Conservation (phyloP, 192 early-diverging fungal species). For the Umbelopsis isabellina region DNA sequence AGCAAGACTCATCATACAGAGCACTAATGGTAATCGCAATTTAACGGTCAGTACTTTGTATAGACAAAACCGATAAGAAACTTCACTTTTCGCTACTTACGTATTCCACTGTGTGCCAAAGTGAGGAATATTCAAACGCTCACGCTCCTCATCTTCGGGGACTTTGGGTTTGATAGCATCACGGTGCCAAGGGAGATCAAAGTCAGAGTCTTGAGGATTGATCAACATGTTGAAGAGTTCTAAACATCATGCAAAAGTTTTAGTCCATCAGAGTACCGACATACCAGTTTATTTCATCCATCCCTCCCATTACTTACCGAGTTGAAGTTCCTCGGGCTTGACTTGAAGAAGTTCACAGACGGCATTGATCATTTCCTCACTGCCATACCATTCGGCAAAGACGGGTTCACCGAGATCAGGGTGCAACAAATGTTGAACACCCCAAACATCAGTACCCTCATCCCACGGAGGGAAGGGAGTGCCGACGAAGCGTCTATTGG, state of each 20-base stretch:
- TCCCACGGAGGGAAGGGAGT: slow-evolving; percentile 55
- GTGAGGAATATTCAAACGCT: slow-evolving; percentile 47
- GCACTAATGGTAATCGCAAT: slow-evolving; percentile 26
- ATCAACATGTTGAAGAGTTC: slow-evolving; percentile 56
- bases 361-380: slow-evolving; percentile 37
- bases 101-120: slow-evolving; percentile 60
- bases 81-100: slow-evolving; percentile 1
- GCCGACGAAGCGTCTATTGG: slow-evolving; percentile 44
- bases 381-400: slow-evolving; percentile 54
- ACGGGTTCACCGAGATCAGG: slow-evolving; percentile 48
- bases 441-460: slow-evolving; percentile 50
- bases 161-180: slow-evolving; percentile 45
- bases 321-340: slow-evolving; percentile 41
- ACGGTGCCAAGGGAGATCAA: slow-evolving; percentile 51
- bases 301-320: slow-evolving; percentile 28
- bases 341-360: slow-evolving; percentile 45
- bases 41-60: neutral
- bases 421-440: slow-evolving; percentile 52
- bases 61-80: neutral
- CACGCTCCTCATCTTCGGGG: slow-evolving; percentile 40
- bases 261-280: neutral
- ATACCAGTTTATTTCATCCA: neutral
- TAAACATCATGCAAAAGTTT: neutral
- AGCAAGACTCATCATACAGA: slow-evolving; percentile 51
- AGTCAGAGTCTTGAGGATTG: slow-evolving; percentile 49